A percentile compares a stretch with the other conserved stretches of the same genome.
Conservation (phyloP, 192 early-diverging fungal species). For the Thamnidium elegans region DNA sequence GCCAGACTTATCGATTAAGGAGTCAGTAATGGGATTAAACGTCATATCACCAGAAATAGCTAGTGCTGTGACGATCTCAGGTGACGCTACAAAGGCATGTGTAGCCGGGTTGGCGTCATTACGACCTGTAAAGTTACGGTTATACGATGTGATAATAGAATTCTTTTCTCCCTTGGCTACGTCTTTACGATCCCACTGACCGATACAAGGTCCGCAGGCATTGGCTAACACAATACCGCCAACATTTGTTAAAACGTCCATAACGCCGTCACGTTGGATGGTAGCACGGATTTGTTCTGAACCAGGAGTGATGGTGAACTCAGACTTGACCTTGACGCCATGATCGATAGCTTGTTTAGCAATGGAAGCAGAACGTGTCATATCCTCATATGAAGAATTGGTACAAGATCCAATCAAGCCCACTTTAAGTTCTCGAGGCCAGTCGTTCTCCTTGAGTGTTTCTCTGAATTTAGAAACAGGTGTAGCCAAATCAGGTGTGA, state of each 20-base stretch:
- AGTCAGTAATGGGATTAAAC: conserved; percentile 95
- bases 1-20: conserved; percentile 79
- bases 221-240: conserved; percentile 93
- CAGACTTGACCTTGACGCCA: conserved; percentile 77
- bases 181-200: conserved; percentile 98
- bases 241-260: conserved; percentile 67
- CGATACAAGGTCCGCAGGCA: conserved; percentile 98
- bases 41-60: conserved; percentile 88
- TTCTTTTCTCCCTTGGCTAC: conserved; percentile 95
- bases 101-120: conserved; percentile 98
- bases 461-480: conserved; percentile 92
- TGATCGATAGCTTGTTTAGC: conserved; percentile 77
- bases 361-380: conserved; percentile 86
- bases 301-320: conserved; percentile 92
- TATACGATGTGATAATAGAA: conserved; percentile 98
- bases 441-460: conserved; percentile 79
- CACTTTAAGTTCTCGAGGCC: conserved; percentile 86
- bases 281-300: conserved; percentile 98
- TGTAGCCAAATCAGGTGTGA: conserved; percentile 91
- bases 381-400: conserved; percentile 98
- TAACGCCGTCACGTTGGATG: conserved; percentile 87
- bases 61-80: conserved; percentile 93
- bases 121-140: conserved; percentile 99
- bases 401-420: conserved; percentile 98
- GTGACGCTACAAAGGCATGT: conserved; percentile 93